These are phyloP conservation scores for Syzygium aromaticum DNA, from an alignment of 345 rosid genomes.

Conservation along the genomic window DNA sequence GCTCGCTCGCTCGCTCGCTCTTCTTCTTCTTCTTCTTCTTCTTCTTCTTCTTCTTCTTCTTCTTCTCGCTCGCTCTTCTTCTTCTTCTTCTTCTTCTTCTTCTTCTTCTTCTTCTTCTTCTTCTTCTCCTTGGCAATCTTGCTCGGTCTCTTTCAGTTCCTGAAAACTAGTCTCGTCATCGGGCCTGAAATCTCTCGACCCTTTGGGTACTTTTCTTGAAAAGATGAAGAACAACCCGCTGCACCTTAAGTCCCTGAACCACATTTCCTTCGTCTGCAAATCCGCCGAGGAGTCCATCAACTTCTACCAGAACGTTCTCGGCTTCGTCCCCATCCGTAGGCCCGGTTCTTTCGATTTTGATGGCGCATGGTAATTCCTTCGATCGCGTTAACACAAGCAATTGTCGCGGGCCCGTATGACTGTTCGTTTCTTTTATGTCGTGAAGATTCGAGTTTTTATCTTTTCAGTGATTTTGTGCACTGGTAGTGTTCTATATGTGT, in stretches of 20 bases:
- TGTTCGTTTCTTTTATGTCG: background rate
- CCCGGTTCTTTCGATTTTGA: slow-evolving; percentile 83
- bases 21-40: background rate
- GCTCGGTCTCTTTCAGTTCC: background rate
- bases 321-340: slow-evolving; percentile 67
- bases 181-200: background rate
- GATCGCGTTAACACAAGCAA: background rate
- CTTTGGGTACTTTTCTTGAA: background rate
- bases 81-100: background rate
- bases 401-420: background rate
- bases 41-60: background rate
- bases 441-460: background rate
- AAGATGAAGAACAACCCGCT: slow-evolving; percentile 56
- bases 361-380: slow-evolving; percentile 69
- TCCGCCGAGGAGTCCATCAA: slow-evolving; percentile 60
- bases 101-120: background rate
- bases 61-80: background rate
- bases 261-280: slow-evolving; percentile 59
- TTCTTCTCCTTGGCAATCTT: background rate
- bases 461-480: background rate
- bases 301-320: slow-evolving; percentile 72
- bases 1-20: background rate
- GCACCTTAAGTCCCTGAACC: slow-evolving; percentile 68
- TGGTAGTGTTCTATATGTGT: background rate
- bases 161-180: background rate